Conservation (phyloP, 805 yeast genomes). For the Saccharomycopsis schoenii region DNA sequence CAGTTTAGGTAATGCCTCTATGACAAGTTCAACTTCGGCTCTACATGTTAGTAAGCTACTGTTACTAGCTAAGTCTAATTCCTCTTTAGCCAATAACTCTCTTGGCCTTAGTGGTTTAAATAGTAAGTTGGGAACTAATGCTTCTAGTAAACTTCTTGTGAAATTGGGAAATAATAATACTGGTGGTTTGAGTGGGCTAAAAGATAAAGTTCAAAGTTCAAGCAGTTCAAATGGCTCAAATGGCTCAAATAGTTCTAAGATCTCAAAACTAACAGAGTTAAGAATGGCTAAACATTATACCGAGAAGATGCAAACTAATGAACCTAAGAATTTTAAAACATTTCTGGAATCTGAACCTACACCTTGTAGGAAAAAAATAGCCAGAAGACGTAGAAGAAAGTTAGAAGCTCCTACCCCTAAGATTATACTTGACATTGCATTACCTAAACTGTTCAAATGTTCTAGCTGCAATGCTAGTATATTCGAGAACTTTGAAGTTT, state of each 20-base stretch:
- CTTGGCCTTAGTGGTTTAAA: not conserved
- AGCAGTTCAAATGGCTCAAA: not conserved
- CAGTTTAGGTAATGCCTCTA: not conserved
- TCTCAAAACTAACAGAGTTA: constrained; percentile 13
- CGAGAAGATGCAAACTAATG: not conserved
- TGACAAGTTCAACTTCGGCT: not conserved
- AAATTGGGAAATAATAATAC: not conserved
- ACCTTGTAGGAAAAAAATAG: not conserved
- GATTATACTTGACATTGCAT: not conserved
- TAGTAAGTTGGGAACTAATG: not conserved
- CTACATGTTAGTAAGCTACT: not conserved
- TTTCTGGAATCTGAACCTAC: not conserved
- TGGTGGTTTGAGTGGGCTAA: not conserved
- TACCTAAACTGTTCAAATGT: not conserved
- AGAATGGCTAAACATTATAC: not conserved
- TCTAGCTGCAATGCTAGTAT: not conserved
- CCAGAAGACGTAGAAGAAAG: not conserved
- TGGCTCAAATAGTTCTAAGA: not conserved
- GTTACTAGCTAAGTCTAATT: not conserved
- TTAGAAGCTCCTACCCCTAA: not conserved
- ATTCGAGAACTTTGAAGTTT: not conserved
- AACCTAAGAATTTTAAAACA: not conserved
- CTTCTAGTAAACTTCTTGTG: not conserved
- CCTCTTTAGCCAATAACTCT: not conserved
- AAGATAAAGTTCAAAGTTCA: not conserved